Conservation (phyloP, 768 basidiomycete genomes). For the Tylopilus plumbeoviolaceoides region DNA sequence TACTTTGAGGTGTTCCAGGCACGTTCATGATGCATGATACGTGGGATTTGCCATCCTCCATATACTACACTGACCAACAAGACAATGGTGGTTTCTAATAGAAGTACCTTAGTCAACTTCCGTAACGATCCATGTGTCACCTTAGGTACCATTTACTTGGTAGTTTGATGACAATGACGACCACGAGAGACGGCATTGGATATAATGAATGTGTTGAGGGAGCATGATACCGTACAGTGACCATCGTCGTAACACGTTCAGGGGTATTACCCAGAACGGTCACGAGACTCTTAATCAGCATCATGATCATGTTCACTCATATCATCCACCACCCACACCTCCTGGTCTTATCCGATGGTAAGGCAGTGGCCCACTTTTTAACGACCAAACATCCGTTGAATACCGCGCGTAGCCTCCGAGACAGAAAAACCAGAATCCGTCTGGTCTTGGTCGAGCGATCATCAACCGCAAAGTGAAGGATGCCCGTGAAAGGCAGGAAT, state of each 20-base stretch:
- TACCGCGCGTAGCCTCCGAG: slow-evolving; percentile 45
- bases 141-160: neutral
- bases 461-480: slow-evolving; percentile 76
- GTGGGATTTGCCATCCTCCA: neutral
- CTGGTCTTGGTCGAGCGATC: slow-evolving; percentile 91
- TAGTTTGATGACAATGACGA: neutral
- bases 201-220: neutral
- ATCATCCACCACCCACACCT: neutral
- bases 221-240: too few species aligned
- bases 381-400: neutral
- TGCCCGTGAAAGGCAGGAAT: slow-evolving; percentile 32
- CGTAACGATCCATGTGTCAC: slow-evolving; percentile 1
- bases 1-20: slow-evolving; percentile 70
- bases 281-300: slow-evolving; percentile 17
- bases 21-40: slow-evolving; percentile 28
- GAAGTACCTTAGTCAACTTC: slow-evolving; percentile 14
- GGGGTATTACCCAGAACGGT: slow-evolving; percentile 13
- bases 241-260: too few species aligned
- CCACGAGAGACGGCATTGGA: neutral
- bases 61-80: slow-evolving; percentile 11
- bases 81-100: slow-evolving; percentile 7
- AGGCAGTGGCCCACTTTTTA: neutral
- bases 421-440: slow-evolving; percentile 59
- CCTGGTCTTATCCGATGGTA: slow-evolving; percentile 12
- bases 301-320: neutral